phyloP scores from a whole-genome alignment of 148 eudicot species.

The Gaultheria prostrata region DNA sequence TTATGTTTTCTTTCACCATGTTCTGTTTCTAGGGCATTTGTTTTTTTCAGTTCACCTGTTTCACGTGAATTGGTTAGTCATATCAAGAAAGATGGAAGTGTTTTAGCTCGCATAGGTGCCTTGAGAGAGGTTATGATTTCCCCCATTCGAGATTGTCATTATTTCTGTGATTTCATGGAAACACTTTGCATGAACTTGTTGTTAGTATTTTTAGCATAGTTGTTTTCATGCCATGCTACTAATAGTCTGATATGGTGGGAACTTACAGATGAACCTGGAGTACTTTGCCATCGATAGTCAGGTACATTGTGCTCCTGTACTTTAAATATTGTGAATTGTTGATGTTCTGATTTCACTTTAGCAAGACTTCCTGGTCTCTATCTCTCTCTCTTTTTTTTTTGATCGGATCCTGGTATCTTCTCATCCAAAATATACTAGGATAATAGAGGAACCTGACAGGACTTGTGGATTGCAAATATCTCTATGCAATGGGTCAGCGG shows the following conservation, averaged over 20 bases:
- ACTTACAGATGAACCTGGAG: constrained; percentile 96
- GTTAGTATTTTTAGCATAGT: not conserved
- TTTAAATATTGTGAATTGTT: not conserved
- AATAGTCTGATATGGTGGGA: constrained; percentile 21
- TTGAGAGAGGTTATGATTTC: constrained; percentile 68
- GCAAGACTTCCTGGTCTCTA: not conserved
- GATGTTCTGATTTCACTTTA: constrained; percentile 1
- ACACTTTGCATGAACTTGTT: constrained; percentile 11
- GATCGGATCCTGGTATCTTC: not conserved
- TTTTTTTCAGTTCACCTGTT: constrained; percentile 86
- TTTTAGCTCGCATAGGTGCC: constrained; percentile 73
- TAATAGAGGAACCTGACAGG: not conserved
- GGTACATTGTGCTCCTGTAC: constrained; percentile 40
- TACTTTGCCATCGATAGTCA: constrained; percentile 91
- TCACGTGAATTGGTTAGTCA: constrained; percentile 62
- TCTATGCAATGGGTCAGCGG: not conserved
- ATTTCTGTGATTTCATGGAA: not conserved
- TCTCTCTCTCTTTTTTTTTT: no score
- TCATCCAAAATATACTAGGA: not conserved
- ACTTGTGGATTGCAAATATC: not conserved
- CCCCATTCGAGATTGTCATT: constrained; percentile 13
- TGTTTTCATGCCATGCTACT: constrained; percentile 13
- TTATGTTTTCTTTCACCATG: constrained; percentile 1
- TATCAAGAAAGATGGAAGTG: constrained; percentile 68
- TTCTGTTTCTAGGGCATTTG: constrained; percentile 67